phyloP scores from a whole-genome alignment of 1,139 yeast species.

The Kodamaea anthophila region DNA sequence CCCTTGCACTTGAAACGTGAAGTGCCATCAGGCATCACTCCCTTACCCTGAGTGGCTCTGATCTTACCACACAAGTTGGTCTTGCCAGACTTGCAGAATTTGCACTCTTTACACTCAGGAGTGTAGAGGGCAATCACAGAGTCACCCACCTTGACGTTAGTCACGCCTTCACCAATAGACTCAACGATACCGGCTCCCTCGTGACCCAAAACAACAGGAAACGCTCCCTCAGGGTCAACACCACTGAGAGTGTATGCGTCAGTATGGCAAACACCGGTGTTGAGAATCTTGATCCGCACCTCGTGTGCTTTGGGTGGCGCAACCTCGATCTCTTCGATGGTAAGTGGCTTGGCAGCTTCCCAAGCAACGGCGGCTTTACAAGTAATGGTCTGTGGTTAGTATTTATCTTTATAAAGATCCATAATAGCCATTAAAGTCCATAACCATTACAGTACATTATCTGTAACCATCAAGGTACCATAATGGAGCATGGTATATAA shows the following conservation, averaged over 20 bases:
- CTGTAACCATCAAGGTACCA: no score
- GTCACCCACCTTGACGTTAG: conserved; percentile 81
- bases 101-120: conserved; percentile 93
- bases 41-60: conserved; percentile 87
- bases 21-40: conserved; percentile 95
- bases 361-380: conserved; percentile 98
- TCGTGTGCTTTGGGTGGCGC: conserved; percentile 95
- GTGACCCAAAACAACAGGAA: conserved; percentile 89
- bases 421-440: no score
- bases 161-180: conserved; percentile 88
- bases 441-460: no score
- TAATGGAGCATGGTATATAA: no score
- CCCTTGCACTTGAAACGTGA: conserved; percentile 82
- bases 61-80: conserved; percentile 91
- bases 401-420: conserved; percentile 1
- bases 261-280: conserved; percentile 97
- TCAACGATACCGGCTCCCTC: conserved; percentile 97
- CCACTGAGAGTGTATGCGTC: conserved; percentile 97
- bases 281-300: conserved; percentile 80
- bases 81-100: conserved; percentile 91
- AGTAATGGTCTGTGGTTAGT: conserved; percentile 52
- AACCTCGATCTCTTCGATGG: conserved; percentile 83
- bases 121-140: conserved; percentile 89
- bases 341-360: conserved; percentile 85
- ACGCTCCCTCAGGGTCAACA: conserved; percentile 92